Evolutionary conservation across 2,329 filamentous ascomycete species (phyloP).

Genomic region (Cadophora sp.): DNA sequence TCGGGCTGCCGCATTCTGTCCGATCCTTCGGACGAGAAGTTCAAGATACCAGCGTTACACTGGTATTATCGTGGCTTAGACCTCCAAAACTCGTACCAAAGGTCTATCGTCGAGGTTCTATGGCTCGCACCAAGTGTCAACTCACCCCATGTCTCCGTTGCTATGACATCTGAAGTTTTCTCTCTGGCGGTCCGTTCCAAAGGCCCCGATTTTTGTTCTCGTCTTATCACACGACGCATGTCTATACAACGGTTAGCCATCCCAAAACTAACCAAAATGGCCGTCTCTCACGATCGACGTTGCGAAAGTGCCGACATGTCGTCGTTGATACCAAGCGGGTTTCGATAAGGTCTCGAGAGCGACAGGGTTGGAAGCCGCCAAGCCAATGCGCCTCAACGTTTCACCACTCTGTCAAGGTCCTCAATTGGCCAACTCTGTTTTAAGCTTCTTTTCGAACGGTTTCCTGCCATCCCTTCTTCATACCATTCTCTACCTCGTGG

Average conservation of each 20-base stretch:
- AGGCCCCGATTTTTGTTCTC: conserved; percentile 2
- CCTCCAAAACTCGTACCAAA: not conserved
- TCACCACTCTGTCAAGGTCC: conserved; percentile 18
- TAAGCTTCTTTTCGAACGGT: conserved; percentile 32
- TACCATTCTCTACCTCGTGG: conserved; percentile 27
- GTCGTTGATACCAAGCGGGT: conserved; percentile 39
- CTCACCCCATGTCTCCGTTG: not conserved
- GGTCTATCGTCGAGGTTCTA: not conserved
- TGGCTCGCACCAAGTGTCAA: not conserved
- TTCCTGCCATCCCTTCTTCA: conserved; percentile 32
- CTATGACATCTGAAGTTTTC: conserved; percentile 2
- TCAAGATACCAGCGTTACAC: conserved; percentile 21
- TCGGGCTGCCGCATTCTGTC: not conserved
- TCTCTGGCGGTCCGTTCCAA: not conserved
- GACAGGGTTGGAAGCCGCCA: conserved; percentile 33
- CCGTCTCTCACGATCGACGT: conserved; percentile 35
- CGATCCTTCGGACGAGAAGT: conserved; percentile 9
- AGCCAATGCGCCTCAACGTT: conserved; percentile 30
- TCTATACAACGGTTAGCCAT: conserved; percentile 24
- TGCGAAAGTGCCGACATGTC: conserved; percentile 31
- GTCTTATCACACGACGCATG: conserved; percentile 29
- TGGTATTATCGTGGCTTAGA: conserved; percentile 24
- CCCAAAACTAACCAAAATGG: conserved; percentile 20
- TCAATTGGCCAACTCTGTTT: conserved; percentile 37
- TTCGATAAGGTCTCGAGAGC: conserved; percentile 38